Base-by-base conservation (phyloP, 73 alveolate genomes). In the Paramecium primaurelia region DNA sequence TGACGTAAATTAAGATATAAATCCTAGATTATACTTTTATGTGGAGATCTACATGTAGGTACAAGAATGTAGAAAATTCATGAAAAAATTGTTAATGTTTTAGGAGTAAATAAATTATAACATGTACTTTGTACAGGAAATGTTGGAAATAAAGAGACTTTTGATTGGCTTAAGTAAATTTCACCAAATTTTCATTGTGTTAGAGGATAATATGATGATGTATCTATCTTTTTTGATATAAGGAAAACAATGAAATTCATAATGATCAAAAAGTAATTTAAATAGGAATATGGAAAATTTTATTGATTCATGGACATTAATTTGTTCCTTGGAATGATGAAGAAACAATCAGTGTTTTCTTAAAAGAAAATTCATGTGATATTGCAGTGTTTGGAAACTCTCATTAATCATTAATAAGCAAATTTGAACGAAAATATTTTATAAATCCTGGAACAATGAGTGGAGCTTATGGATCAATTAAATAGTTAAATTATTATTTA, bases 311-410 rank as follows among this genome's bases (percentile, higher is more conserved):
- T 86, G 99, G 99, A 12, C 99, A 97, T 80, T 95, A 97, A 92
- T 94, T 97, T 9, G 99, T 97, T 1, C 99, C 99, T 10, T 98
- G 99, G 99, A 99, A 98, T 2, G 99, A 98, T 93, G 93, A 96
- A 60, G 98, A 97, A 90, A 97, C 99, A 28, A 88, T 98, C 71
- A 96, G 97, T 86, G 95, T 97, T 6, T 94, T 93, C 47, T 85
- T 95, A 86, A 97, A 97, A 86, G 96, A 98, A 93, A 87, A 97
- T 90, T 99, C 96, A 83, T 95, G 98, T 59, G 99, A 98, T 94
- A 95, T 98, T 71, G 89, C 97, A 58, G 92, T 98, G 20, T 95
- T 97, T 73, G 99, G 99, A 59, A 98, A 97, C 75, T 96, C 99
- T 22, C 99, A 98, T 93, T 86, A 96, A 88, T 95, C 95, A 49